Percentiles rank a stretch among this genome's conserved stretches.
Conservation (phyloP, 106 monocot genomes). For the Dendrobium chrysotoxum region DNA sequence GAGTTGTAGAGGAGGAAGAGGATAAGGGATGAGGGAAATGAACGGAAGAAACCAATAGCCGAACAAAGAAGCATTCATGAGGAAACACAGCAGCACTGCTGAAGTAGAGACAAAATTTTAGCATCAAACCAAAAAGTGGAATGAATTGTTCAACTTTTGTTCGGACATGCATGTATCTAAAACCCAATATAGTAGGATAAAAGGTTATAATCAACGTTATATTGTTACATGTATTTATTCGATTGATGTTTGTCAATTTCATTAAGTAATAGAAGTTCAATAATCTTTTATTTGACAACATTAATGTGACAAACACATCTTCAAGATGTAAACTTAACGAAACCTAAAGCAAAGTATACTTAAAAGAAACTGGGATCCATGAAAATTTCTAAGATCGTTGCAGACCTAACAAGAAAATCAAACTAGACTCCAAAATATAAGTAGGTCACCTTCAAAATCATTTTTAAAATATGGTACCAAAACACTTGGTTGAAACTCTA, state of each 20-base stretch:
- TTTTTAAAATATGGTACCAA: background rate
- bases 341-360: background rate
- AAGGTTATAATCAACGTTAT: no score
- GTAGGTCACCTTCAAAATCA: background rate
- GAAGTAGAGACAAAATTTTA: background rate
- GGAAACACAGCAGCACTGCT: background rate
- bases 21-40: no score
- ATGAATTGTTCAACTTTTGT: background rate
- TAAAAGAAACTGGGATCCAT: background rate
- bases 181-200: background rate
- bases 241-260: no score
- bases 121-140: background rate
- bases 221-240: no score
- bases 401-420: background rate
- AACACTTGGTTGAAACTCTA: no score
- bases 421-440: background rate
- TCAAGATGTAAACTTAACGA: background rate
- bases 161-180: background rate
- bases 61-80: no score
- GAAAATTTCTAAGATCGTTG: background rate
- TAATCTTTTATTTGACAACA: background rate
- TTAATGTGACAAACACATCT: background rate
- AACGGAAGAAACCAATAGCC: no score
- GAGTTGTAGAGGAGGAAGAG: no score
- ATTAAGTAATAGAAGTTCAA: background rate